Base-by-base conservation (phyloP, 106 monocot genomes). In the Dactylorhiza incarnata region DNA sequence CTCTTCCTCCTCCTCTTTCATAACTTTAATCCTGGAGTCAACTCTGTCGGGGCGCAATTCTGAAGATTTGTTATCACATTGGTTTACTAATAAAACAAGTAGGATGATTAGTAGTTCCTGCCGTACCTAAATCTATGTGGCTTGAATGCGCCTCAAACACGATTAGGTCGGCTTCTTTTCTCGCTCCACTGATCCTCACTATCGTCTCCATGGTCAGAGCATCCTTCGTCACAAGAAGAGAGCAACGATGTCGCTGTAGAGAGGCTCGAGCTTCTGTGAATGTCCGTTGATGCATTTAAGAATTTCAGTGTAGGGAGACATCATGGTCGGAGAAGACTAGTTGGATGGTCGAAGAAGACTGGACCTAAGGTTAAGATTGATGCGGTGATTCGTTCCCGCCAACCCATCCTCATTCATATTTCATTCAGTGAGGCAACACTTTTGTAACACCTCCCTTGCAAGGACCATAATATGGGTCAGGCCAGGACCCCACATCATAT, bases 391-490 rank as follows among this genome's bases (percentile, higher is more conserved):
- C 89, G 15, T 58, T 48, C 12, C 83, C 89, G 17, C 81, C 81
- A 63, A 86, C 75, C 89, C 86, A 89, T 71, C 89, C 89, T 26
- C 74, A 73, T 19, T 82, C 89, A 80, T 82, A 90, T 46, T 76
- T 87, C 13, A 76, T 76, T n/a, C 80, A 82, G 23, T 80, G 86
- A 73, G 90, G 86, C 66, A 87, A 49, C 3, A 53, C 77, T 48
- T 65, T 80, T 59, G n/a, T n/a, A n/a, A n/a, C n/a, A n/a, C n/a
- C n/a, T n/a, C n/a, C n/a, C n/a, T n/a, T n/a, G n/a, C n/a, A n/a
- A n/a, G n/a, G n/a, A n/a, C n/a, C n/a, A n/a, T n/a, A n/a, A n/a
- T n/a, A n/a, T n/a, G n/a, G n/a, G n/a, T n/a, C n/a, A n/a, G n/a
- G n/a, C n/a, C n/a, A n/a, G n/a, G n/a, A n/a, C n/a, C n/a, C n/a